Conservation (phyloP, 176 grass and related monocot genomes). For the Hordeum marinum region DNA sequence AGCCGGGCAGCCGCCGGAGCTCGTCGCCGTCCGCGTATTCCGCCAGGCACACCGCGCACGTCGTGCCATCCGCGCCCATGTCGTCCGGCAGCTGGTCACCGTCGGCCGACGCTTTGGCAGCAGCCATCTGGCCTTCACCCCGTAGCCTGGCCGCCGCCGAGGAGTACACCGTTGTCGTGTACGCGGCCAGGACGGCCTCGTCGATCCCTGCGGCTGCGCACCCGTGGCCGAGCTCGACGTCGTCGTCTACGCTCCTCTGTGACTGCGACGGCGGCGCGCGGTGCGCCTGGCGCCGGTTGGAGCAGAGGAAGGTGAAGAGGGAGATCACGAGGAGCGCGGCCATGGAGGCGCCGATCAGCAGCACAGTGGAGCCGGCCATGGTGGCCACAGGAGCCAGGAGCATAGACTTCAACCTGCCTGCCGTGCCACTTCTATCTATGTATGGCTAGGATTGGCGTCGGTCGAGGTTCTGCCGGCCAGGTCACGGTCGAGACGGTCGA, state of each 20-base stretch:
- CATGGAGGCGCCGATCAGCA: neutral
- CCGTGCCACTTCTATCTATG: neutral
- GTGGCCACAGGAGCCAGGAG: too few relatives aligned
- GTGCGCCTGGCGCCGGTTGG: neutral
- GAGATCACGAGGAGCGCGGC: neutral
- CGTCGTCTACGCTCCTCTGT: neutral
- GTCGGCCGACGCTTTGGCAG: neutral
- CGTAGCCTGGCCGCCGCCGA: neutral
- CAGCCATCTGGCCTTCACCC: neutral
- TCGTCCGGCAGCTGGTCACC: neutral
- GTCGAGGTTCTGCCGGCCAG: too few relatives aligned
- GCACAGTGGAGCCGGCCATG: neutral
- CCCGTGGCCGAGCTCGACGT: constrained; percentile 3
- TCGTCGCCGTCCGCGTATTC: constrained; percentile 39
- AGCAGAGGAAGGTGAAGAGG: neutral
- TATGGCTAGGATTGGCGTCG: too few relatives aligned
- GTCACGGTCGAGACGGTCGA: too few relatives aligned
- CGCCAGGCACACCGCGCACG: constrained; percentile 41
- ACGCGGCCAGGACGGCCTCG: constrained; percentile 21
- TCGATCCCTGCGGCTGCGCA: neutral
- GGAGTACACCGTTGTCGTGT: constrained; percentile 24
- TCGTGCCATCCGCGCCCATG: too few relatives aligned
- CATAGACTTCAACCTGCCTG: too few relatives aligned
- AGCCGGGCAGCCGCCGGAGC: constrained; percentile 43
- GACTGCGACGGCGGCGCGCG: too few relatives aligned